A percentile compares a stretch with the other conserved stretches of the same genome.
These are phyloP conservation scores for Candida krabiensis DNA, from an alignment of 805 yeast species.

Conservation along the genomic window DNA sequence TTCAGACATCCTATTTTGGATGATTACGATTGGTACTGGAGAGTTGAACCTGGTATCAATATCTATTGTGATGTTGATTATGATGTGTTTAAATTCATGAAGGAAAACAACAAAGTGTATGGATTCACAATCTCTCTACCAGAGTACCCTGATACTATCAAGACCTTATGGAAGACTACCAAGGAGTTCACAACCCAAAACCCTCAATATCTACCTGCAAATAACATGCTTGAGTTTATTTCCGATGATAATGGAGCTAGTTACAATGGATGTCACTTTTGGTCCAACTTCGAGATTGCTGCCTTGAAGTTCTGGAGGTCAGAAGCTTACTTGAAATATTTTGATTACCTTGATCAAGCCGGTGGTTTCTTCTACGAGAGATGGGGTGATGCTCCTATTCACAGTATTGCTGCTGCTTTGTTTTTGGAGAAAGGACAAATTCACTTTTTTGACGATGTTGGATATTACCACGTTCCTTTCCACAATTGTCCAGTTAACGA, in stretches of 20 bases:
- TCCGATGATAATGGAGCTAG: constrained; percentile 67
- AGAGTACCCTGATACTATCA: constrained; percentile 71
- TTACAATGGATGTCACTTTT: constrained; percentile 83
- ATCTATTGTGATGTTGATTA: constrained; percentile 81
- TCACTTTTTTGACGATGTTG: constrained; percentile 83
- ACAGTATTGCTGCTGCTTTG: constrained; percentile 81
- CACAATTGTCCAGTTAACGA: constrained; percentile 75
- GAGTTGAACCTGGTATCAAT: constrained; percentile 86
- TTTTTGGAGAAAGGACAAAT: constrained; percentile 68
- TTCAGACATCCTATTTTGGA: constrained; percentile 72
- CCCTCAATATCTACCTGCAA: constrained; percentile 58
- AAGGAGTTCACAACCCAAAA: constrained; percentile 55
- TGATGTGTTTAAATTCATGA: constrained; percentile 81
- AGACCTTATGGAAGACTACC: constrained; percentile 75
- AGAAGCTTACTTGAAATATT: constrained; percentile 67
- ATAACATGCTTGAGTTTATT: constrained; percentile 69
- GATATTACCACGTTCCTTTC: constrained; percentile 83
- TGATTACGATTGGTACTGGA: constrained; percentile 90
- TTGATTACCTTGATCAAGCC: constrained; percentile 69
- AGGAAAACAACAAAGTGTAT: constrained; percentile 69
- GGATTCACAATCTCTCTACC: constrained; percentile 78
- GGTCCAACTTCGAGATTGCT: constrained; percentile 90
- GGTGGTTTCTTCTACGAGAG: constrained; percentile 95
- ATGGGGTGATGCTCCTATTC: constrained; percentile 96
- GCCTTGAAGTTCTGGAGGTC: constrained; percentile 72